Evolutionary conservation across 1,139 yeast genomes (phyloP).

Genomic region (Yamadazyma trypodendri): DNA sequence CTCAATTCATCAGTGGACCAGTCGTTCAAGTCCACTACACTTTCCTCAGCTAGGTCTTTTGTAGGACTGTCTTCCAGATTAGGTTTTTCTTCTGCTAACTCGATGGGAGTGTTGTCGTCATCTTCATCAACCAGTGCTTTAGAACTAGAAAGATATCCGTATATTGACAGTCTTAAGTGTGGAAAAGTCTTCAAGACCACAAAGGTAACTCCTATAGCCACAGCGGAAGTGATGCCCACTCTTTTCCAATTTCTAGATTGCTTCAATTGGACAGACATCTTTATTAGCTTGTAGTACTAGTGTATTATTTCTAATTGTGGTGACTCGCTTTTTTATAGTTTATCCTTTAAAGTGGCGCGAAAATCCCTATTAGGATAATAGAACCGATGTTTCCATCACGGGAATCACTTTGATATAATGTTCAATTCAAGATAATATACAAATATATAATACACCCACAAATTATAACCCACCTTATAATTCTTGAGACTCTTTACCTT

Average conservation of each 20-base stretch:
- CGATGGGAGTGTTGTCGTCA: conserved; percentile 22
- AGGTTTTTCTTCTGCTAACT: conserved; percentile 16
- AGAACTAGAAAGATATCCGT: conserved; percentile 23
- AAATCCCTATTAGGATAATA: too few species aligned
- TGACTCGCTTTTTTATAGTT: neutral
- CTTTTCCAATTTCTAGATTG: conserved; percentile 7
- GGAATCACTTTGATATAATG: conserved; percentile 1
- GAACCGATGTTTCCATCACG: too few species aligned
- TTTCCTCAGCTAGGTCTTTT: conserved; percentile 16
- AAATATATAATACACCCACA: conserved; percentile 6
- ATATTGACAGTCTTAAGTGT: conserved; percentile 37
- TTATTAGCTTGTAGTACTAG: neutral
- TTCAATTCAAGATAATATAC: conserved; percentile 7
- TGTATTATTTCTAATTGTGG: neutral
- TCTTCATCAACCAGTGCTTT: conserved; percentile 17
- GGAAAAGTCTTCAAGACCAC: conserved; percentile 53
- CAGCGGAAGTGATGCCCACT: conserved; percentile 8
- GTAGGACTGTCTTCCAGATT: conserved; percentile 1
- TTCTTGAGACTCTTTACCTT: conserved; percentile 80
- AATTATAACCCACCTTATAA: conserved; percentile 43
- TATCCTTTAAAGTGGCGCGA: neutral
- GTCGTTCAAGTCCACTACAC: conserved; percentile 29
- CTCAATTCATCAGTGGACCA: conserved; percentile 44
- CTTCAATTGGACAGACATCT: conserved; percentile 11
- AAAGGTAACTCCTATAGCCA: conserved; percentile 42